Evolutionary conservation across 2,329 filamentous ascomycete species (phyloP), one percentile per base, ranked within the genome.

Genomic region (Monilinia laxa): DNA sequence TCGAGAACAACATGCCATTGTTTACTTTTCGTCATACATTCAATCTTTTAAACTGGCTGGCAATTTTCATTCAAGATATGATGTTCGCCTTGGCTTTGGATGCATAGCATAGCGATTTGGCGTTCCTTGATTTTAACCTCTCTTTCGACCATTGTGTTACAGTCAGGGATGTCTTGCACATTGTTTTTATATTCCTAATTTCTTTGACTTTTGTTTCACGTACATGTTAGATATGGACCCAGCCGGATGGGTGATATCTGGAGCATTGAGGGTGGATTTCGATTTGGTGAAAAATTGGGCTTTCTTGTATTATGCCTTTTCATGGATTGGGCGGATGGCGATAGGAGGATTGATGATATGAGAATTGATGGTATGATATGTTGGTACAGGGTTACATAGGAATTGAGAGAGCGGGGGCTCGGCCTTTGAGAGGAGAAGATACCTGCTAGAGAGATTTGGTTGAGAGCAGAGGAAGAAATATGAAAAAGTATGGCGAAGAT

Each of bases 61-160:
- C 45, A 60, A 51, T 23, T 60, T 49, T 60, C 28, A 35, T 60
- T 14, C 49, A 23, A 45, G 38, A 28, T 51, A 51, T 60, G 57
- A 51, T 51, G 51, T 60, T 60, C 45, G 45, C 42, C 28, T 38
- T 51, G 57, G 28, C n/a, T 60, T 60, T 60, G 28, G 53, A 60
- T 60, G 57, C 57, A 60, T 60, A 60, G 57, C 57, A 60, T 60
- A 60, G 57, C 57, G 57, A 60, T 60, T 18, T 60, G 57, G 57
- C 57, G 57, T 60, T 60, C 45, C 45, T 55, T 49, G 45, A 51
- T 60, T 51, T 52, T 12, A 20, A 59, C 47, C 31, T 59, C 20
- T n/a, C 31, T 49, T 49, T 51, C 20, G 28, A 60, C 57, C 20
- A 40, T 51, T 51, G 45, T 38, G 45, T 38, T 38, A 60, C 31